phyloP scores from a whole-genome alignment of 2,329 filamentous ascomycete genomes.

The Sordariomycetes sp. region DNA sequence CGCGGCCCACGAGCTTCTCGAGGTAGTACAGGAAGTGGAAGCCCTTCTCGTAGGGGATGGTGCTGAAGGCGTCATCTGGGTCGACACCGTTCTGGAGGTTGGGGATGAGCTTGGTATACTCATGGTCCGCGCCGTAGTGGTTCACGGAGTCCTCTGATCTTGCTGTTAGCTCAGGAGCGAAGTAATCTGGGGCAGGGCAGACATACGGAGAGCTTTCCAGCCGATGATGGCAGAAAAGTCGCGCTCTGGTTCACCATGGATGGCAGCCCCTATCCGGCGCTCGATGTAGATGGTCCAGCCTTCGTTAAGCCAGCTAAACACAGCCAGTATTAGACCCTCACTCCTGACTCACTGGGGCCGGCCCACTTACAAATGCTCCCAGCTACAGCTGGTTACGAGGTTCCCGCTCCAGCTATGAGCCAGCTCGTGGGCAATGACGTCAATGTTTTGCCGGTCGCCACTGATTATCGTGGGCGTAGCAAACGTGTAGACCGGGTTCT shows the following conservation, averaged over 20 bases:
- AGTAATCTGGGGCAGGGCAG: neutral
- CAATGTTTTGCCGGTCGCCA: slow-evolving; percentile 81
- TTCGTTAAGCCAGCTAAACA: slow-evolving; percentile 52
- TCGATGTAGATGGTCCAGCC: slow-evolving; percentile 96
- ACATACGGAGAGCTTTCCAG: slow-evolving; percentile 69
- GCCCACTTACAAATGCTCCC: slow-evolving; percentile 61
- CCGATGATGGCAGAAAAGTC: slow-evolving; percentile 95
- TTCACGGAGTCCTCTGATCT: slow-evolving; percentile 60
- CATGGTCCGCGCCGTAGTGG: slow-evolving; percentile 70
- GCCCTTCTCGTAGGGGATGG: slow-evolving; percentile 90
- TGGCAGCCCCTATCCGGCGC: slow-evolving; percentile 63
- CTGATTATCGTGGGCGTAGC: slow-evolving; percentile 91
- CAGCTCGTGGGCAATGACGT: slow-evolving; percentile 86
- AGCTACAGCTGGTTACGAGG: slow-evolving; percentile 65
- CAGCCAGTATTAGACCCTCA: too few relatives aligned
- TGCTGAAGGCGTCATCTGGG: slow-evolving; percentile 91
- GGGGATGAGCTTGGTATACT: slow-evolving; percentile 85
- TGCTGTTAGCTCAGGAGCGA: slow-evolving; percentile 8
- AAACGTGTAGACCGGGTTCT: slow-evolving; percentile 91
- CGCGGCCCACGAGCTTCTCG: slow-evolving; percentile 71
- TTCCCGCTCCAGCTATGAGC: slow-evolving; percentile 82
- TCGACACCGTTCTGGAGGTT: slow-evolving; percentile 75
- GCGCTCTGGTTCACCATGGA: slow-evolving; percentile 77
- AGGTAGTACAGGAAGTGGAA: slow-evolving; percentile 91
- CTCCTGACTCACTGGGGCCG: too few relatives aligned